Conservation (phyloP, 75 land plant genomes). For the Sequoiadendron giganteum region DNA sequence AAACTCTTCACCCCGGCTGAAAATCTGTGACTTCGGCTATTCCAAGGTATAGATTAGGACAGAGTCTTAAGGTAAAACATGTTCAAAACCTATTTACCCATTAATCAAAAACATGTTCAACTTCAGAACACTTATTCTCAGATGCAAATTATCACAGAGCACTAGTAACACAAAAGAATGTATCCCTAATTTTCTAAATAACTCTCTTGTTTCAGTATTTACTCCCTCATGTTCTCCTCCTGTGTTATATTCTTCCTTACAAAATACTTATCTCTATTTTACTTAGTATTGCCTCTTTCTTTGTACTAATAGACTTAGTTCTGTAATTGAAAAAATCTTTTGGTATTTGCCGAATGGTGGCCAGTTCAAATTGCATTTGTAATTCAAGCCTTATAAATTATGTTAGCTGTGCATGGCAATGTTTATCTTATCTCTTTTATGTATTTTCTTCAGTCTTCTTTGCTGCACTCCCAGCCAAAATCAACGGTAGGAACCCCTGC, state of each 20-base stretch:
- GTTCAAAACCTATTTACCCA: not conserved
- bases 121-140: not conserved
- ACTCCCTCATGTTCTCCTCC: too few species aligned
- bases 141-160: not conserved
- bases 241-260: too few species aligned
- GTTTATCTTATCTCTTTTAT: not conserved
- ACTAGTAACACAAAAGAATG: not conserved
- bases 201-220: not conserved
- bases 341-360: not conserved
- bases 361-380: not conserved
- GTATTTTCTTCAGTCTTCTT: constrained; percentile 33
- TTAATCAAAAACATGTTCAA: not conserved
- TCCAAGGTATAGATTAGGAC: constrained; percentile 34
- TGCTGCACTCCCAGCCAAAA: constrained; percentile 61
- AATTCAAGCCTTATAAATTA: not conserved
- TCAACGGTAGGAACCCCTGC: constrained; percentile 69
- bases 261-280: too few species aligned
- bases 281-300: too few species aligned
- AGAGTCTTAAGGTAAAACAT: not conserved
- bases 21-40: constrained; percentile 66
- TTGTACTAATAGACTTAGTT: too few species aligned
- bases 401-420: not conserved
- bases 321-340: not conserved
- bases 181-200: not conserved
- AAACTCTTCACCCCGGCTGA: constrained; percentile 46